phyloP scores from a whole-genome alignment of 768 basidiomycete species.

The Clitopilus passeckerianus region DNA sequence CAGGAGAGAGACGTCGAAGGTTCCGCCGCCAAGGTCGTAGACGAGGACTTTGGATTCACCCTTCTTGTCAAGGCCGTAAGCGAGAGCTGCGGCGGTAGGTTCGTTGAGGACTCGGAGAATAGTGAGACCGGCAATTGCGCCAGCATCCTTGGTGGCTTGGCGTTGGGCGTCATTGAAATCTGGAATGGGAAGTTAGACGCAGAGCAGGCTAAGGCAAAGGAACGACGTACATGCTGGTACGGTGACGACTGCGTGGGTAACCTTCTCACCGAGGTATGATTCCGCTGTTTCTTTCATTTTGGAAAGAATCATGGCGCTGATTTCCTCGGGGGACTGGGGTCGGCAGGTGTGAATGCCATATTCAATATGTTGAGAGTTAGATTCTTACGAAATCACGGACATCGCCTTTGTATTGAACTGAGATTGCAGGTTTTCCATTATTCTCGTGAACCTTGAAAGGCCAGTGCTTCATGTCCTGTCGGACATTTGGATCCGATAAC shows the following conservation, averaged over 20 bases:
- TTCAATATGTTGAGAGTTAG: background rate
- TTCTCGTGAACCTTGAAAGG: constrained; percentile 40
- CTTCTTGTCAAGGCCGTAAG: constrained; percentile 65
- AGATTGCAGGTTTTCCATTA: constrained; percentile 46
- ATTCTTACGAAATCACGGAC: constrained; percentile 47
- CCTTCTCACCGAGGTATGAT: constrained; percentile 58
- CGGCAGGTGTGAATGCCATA: background rate
- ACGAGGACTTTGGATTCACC: constrained; percentile 59
- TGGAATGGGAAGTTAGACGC: constrained; percentile 16
- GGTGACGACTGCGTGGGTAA: constrained; percentile 55
- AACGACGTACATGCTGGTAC: constrained; percentile 49
- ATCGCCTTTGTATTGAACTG: constrained; percentile 51
- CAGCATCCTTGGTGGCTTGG: constrained; percentile 67
- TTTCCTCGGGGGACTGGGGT: constrained; percentile 55
- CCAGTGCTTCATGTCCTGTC: constrained; percentile 45
- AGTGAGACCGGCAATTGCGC: constrained; percentile 58
- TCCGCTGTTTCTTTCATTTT: constrained; percentile 74
- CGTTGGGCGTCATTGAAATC: constrained; percentile 60
- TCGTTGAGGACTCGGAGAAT: constrained; percentile 67
- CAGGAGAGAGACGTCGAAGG: constrained; percentile 69
- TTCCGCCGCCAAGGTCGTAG: constrained; percentile 72
- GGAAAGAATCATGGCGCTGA: constrained; percentile 59
- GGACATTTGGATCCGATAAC: constrained; percentile 39
- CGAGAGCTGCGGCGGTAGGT: constrained; percentile 67
- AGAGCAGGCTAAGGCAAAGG: constrained; percentile 16